Evolutionary conservation across 495 filamentous ascomycete species (phyloP).

Genomic region (Chlorociboria aeruginascens): DNA sequence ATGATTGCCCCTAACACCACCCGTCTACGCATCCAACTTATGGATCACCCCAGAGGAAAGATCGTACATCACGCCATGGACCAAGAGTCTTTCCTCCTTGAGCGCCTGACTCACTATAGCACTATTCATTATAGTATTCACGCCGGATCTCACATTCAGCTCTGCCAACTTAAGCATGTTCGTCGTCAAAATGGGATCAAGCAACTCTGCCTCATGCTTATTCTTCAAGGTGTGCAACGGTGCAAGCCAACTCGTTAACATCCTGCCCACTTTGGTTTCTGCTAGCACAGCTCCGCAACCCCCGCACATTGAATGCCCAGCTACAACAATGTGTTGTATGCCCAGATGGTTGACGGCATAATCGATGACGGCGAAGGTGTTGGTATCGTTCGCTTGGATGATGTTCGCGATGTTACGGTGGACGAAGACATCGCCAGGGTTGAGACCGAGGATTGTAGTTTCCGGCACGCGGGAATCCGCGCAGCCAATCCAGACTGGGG

Average conservation of each 20-base stretch:
- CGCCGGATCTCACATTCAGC: slow-evolving; percentile 56
- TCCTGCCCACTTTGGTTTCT: slow-evolving; percentile 53
- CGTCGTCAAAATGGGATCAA: slow-evolving; percentile 33
- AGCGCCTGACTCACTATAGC: slow-evolving; percentile 51
- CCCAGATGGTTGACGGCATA: slow-evolving; percentile 65
- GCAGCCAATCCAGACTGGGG: slow-evolving; percentile 76
- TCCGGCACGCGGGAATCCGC: slow-evolving; percentile 83
- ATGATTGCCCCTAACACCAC: slow-evolving; percentile 34
- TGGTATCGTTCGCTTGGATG: slow-evolving; percentile 65
- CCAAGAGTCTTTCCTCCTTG: slow-evolving; percentile 52
- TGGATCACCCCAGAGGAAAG: slow-evolving; percentile 49
- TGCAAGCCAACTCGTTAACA: slow-evolving; percentile 74
- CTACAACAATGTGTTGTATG: slow-evolving; percentile 75
- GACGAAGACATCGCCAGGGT: slow-evolving; percentile 84
- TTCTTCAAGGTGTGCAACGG: slow-evolving; percentile 53
- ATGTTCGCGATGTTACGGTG: slow-evolving; percentile 95
- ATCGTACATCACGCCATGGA: slow-evolving; percentile 64
- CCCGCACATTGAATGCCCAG: slow-evolving; percentile 74
- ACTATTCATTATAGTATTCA: slow-evolving; percentile 51
- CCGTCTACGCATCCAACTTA: slow-evolving; percentile 22
- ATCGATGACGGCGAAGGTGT: slow-evolving; percentile 65
- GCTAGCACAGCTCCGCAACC: slow-evolving; percentile 60
- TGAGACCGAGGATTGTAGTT: slow-evolving; percentile 66
- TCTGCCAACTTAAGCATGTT: slow-evolving; percentile 46
- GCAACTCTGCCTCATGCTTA: slow-evolving; percentile 42